Percentiles rank a stretch among this genome's conserved stretches.
Conservation (phyloP, 2,329 filamentous ascomycete species). For the Fusarium devonianum region DNA sequence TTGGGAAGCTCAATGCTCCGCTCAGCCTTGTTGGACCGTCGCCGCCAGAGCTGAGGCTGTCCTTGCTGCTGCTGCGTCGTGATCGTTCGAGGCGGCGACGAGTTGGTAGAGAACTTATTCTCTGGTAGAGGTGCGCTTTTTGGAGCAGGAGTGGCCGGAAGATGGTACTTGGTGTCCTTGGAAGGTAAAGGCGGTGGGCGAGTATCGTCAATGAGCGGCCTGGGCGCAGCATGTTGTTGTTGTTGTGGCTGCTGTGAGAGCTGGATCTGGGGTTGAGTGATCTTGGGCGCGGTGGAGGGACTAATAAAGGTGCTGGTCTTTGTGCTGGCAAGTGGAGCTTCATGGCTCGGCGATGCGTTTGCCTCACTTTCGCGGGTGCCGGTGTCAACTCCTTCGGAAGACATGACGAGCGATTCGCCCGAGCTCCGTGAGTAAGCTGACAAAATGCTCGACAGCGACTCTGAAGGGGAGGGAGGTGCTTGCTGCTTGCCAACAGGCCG, state of each 20-base stretch:
- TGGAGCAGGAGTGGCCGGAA: constrained; percentile 33
- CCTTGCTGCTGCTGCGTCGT: constrained; percentile 2
- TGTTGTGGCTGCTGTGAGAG: constrained; percentile 27
- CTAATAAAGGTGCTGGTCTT: constrained; percentile 30
- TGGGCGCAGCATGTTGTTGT: constrained; percentile 36
- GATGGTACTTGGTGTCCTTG: constrained; percentile 39
- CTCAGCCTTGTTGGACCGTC: constrained; percentile 59
- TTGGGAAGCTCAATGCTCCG: constrained; percentile 55
- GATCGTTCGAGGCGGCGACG: constrained; percentile 38
- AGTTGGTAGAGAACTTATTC: constrained; percentile 24
- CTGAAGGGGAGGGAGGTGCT: constrained; percentile 50
- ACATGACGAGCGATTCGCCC: constrained; percentile 53
- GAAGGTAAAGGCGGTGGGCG: constrained; percentile 38
- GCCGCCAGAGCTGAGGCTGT: constrained; percentile 54
- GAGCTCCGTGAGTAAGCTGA: constrained; percentile 62
- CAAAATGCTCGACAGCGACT: constrained; percentile 62
- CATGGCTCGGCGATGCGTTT: constrained; percentile 34
- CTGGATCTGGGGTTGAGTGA: background rate
- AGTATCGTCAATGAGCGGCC: constrained; percentile 10
- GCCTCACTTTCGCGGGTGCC: constrained; percentile 35
- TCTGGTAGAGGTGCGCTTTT: constrained; percentile 19
- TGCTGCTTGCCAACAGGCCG: constrained; percentile 36
- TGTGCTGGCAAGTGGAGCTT: constrained; percentile 37
- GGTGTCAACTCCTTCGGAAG: constrained; percentile 48
- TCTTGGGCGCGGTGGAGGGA: constrained; percentile 24